Conservation (phyloP, 345 rosid species). For the Noccaea caerulescens region DNA sequence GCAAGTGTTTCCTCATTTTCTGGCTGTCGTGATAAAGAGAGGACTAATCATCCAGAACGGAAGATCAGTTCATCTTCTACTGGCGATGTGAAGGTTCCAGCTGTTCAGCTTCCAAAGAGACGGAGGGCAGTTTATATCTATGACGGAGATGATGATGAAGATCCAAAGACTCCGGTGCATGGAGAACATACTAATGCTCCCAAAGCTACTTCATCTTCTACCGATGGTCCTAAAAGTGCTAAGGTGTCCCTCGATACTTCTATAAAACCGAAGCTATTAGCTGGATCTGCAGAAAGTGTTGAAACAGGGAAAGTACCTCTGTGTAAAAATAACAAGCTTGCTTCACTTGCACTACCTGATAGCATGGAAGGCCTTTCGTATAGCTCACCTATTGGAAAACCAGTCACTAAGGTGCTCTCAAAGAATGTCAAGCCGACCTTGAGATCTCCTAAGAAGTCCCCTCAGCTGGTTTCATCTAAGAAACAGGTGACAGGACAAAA, state of each 20-base stretch:
- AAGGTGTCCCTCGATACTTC: constrained; percentile 42
- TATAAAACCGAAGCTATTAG: constrained; percentile 36
- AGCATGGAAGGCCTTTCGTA: constrained; percentile 40
- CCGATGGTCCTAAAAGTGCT: constrained; percentile 45
- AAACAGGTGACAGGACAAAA: constrained; percentile 50
- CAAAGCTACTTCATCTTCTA: constrained; percentile 43
- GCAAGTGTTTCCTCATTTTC: constrained; percentile 54
- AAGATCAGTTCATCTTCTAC: constrained; percentile 49
- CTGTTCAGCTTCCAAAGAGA: constrained; percentile 57
- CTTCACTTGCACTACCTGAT: constrained; percentile 42
- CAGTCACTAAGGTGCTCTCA: constrained; percentile 44
- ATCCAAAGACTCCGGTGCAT: constrained; percentile 86
- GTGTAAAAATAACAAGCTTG: constrained; percentile 43
- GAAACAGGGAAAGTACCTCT: constrained; percentile 43
- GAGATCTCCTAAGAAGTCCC: constrained; percentile 63
- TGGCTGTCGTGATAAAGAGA: constrained; percentile 50
- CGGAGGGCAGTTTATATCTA: constrained; percentile 75
- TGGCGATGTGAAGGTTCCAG: constrained; percentile 45
- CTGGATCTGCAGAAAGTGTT: constrained; percentile 38
- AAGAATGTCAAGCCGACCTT: constrained; percentile 47
- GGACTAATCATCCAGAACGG: constrained; percentile 46
- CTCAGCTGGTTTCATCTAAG: constrained; percentile 40
- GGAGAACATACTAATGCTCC: constrained; percentile 53
- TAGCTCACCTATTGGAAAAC: constrained; percentile 45
- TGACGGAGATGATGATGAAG: constrained; percentile 67